Conservation (phyloP, 805 yeast species). For the Ogataea allantospora region DNA sequence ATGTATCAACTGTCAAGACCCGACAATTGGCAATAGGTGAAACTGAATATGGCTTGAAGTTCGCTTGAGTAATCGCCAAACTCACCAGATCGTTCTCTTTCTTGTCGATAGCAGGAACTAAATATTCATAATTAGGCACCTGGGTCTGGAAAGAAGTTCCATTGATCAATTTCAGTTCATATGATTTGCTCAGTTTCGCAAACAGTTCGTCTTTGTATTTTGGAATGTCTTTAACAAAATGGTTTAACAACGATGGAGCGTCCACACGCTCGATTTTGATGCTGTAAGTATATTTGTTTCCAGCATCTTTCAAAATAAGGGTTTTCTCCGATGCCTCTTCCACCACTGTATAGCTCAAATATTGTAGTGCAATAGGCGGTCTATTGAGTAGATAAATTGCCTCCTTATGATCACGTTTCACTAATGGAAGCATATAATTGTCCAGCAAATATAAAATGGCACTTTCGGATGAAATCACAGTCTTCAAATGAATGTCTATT, state of each 20-base stretch:
- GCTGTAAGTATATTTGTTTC: conserved; percentile 19
- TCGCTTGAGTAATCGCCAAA: conserved; percentile 9
- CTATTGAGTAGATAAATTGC: conserved; percentile 22
- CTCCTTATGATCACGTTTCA: conserved; percentile 20
- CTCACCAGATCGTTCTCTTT: conserved; percentile 16
- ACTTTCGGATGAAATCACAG: conserved; percentile 39
- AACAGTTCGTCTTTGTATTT: conserved; percentile 23
- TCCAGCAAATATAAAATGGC: conserved; percentile 42
- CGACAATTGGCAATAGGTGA: conserved; percentile 14
- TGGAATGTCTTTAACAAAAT: conserved; percentile 25
- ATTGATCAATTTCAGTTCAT: conserved; percentile 24
- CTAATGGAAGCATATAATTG: conserved; percentile 29
- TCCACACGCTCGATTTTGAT: conserved; percentile 23
- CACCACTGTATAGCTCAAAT: conserved; percentile 18
- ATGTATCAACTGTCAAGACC: conserved; percentile 28
- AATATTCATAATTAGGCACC: conserved; percentile 9
- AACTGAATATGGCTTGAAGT: conserved; percentile 16
- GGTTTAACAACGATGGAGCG: conserved; percentile 23
- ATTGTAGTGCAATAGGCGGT: conserved; percentile 32
- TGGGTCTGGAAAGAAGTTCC: conserved; percentile 21
- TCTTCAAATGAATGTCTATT: conserved; percentile 21
- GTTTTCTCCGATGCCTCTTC: conserved; percentile 20
- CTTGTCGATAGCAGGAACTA: conserved; percentile 12
- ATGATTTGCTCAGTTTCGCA: conserved; percentile 16
- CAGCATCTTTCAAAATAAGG: conserved; percentile 26